Base-by-base conservation (phyloP, 2,329 filamentous ascomycete species). In the Aspergillus vadensis region DNA sequence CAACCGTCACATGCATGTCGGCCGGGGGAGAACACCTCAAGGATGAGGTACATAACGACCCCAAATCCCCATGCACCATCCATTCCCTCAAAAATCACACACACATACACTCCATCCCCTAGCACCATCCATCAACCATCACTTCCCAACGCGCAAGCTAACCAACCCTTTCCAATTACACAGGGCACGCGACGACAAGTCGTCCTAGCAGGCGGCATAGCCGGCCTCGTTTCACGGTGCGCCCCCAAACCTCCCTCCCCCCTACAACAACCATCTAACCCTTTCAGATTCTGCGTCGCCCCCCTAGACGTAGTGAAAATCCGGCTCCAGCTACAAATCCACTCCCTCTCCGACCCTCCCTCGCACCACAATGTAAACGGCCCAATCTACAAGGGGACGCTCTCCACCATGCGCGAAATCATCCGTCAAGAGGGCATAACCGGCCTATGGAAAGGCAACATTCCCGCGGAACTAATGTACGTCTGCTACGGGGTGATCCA, bases 271-370 rank as follows among this genome's bases (percentile, higher is more conserved):
- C 14, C 49, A 53, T 14, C 55, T 57, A 54, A 55, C n/a, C 7
- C 21, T 38, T 6, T 55, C 68, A 92, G 91, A 74, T 98, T 99
- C 82, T 86, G 95, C 72, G 89, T 98, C 74, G 92, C 95, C 17
- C 95, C 95, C 56, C 90, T 99, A 67, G 95, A 99, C 77, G 95
- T 99, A 64, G 88, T 98, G 79, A 98, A 99, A 82, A 99, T 99
- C 79, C 91, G 95, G 50, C 88, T 98, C 49, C 95, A 99, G 76
- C 87, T 99, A 17, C 95, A 98, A 77, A 86, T 91, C 48, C 90
- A 96, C 79, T 92, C 91, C 52, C 85, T 91, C 62, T 89, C 89
- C 69, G 89, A 94, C 71, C 90, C 91, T 2, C 77, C 87, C 9
- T 84, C 86, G 49, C 82, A 86, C 64, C 79, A 79, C 55, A 70